phyloP scores from a whole-genome alignment of 345 rosid genomes.

The Gossypium australe region DNA sequence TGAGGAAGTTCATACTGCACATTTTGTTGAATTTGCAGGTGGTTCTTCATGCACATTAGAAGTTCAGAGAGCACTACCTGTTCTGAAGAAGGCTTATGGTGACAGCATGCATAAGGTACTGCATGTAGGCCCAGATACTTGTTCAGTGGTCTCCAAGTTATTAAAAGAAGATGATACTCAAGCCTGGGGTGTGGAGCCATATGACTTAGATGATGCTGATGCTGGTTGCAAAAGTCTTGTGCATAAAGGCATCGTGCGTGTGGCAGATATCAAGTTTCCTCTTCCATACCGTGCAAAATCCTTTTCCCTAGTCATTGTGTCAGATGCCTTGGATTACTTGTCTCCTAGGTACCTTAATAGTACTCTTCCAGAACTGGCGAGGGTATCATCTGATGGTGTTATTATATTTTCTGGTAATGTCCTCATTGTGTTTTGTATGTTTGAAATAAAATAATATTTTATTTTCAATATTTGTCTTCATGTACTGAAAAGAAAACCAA shows the following conservation, averaged over 20 bases:
- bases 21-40: slow-evolving; percentile 28
- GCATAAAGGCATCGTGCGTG: slow-evolving; percentile 49
- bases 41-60: slow-evolving; percentile 56
- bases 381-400: slow-evolving; percentile 55
- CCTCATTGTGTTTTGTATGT: background rate
- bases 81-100: slow-evolving; percentile 61
- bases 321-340: slow-evolving; percentile 68
- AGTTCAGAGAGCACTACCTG: slow-evolving; percentile 45
- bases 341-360: slow-evolving; percentile 65
- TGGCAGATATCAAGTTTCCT: slow-evolving; percentile 60
- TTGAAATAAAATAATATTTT: background rate
- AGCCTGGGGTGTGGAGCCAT: slow-evolving; percentile 72
- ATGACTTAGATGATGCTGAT: slow-evolving; percentile 60
- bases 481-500: background rate
- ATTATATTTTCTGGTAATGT: slow-evolving; percentile 52
- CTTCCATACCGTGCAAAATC: slow-evolving; percentile 60
- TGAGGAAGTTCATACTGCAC: background rate
- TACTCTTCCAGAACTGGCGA: slow-evolving; percentile 60
- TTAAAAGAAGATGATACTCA: slow-evolving; percentile 54
- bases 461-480: background rate
- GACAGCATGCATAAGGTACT: slow-evolving; percentile 58
- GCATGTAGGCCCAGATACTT: slow-evolving; percentile 66
- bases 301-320: slow-evolving; percentile 60
- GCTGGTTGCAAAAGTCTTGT: slow-evolving; percentile 46
- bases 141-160: slow-evolving; percentile 56